Conservation (phyloP, 768 basidiomycete genomes). For the Russula lepida region DNA sequence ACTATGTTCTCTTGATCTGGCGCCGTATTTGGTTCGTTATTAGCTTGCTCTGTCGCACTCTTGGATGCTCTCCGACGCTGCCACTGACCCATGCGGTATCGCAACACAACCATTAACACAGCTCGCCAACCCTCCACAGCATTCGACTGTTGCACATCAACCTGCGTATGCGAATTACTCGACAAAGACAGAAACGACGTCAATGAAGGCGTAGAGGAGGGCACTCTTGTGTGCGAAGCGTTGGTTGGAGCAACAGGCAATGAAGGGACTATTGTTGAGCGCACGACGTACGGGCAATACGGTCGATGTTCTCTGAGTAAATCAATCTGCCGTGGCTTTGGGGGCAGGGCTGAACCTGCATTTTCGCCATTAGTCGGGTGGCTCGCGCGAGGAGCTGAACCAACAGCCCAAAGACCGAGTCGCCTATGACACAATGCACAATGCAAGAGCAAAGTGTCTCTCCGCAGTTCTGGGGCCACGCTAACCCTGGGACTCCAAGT, state of each 20-base stretch:
- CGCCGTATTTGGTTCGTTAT: constrained; percentile 2
- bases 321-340: constrained; percentile 48
- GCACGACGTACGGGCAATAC: constrained; percentile 77
- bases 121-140: constrained; percentile 74
- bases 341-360: constrained; percentile 19
- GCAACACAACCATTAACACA: constrained; percentile 56
- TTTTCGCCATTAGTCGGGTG: constrained; percentile 1
- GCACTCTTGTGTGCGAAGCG: constrained; percentile 4
- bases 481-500: constrained; percentile 16
- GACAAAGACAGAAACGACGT: constrained; percentile 22
- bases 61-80: constrained; percentile 32
- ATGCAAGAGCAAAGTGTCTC: constrained; percentile 16
- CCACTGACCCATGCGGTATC: constrained; percentile 57
- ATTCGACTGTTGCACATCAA: constrained; percentile 26
- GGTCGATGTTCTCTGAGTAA: constrained; percentile 75
- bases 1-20: not conserved
- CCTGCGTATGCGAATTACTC: constrained; percentile 28
- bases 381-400: constrained; percentile 15
- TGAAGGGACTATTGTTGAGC: constrained; percentile 56
- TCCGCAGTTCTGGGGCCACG: constrained; percentile 24
- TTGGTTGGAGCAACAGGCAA: constrained; percentile 30
- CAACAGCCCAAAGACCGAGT: constrained; percentile 18
- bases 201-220: constrained; percentile 24
- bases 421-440: constrained; percentile 19
- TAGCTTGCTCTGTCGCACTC: not conserved